Evolutionary conservation across 2,329 filamentous ascomycete genomes (phyloP), one percentile per base, ranked within the genome.

Genomic region (Chaetothyriales sp.): DNA sequence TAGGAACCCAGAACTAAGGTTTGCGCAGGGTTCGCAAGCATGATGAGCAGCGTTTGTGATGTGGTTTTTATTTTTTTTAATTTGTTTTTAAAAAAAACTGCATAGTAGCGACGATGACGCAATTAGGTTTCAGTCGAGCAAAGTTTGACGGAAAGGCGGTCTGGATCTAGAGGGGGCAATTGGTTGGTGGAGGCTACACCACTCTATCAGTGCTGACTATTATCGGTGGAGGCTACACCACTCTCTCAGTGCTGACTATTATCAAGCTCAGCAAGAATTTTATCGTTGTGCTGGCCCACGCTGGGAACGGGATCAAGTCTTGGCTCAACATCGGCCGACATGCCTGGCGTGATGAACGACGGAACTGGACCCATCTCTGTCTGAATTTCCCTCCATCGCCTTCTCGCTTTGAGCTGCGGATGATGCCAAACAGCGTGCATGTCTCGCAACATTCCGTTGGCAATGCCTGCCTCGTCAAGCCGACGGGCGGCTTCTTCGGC

Each of bases 351-450:
- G 2, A 77, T 61, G 44, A 79, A 62, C 0, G 75, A 72, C 1
- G 72, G 70, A 15, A 79, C 67, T 2, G 18, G 57, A 0, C 77
- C 75, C 1, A 58, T 64, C 0, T 73, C 67, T 0, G 73, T 77
- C 18, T 73, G 62, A 9, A 80, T 66, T 48, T 76, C 63, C 0
- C 71, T 70, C 75, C 76, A 80, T 9, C 77, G 64, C 0, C 65
- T 62, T n/a, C 77, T 64, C 1, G 75, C 75, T 44, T 65, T 61
- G 0, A 79, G 66, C 54, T 78, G 77, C 1, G 71, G 71, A 54
- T 80, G 77, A 0, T 71, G 62, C 76, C 76, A 78, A 0, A 79
- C 67, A 2, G 67, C 73, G 9, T 73, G 65, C 74, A 80, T 77
- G 45, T 76, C 70, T 51, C 77, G 78, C 19, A 79, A 68, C 37